phyloP scores from a whole-genome alignment of 805 yeast species.

The Cyberlindnera bimundalis region DNA sequence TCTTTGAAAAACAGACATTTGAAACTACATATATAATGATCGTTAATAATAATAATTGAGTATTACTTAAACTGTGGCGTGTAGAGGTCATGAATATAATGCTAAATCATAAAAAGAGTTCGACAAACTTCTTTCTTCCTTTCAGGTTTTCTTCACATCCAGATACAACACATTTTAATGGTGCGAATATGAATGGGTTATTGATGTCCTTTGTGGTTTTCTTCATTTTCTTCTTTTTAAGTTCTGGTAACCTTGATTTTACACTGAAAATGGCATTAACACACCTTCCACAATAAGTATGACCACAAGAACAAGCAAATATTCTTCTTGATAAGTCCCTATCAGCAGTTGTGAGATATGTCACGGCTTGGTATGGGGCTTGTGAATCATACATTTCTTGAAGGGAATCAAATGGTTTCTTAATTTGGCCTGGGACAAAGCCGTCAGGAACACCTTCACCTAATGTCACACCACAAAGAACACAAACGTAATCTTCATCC shows the following conservation, averaged over 20 bases:
- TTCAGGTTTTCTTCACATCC: constrained; percentile 45
- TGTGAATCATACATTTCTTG: constrained; percentile 34
- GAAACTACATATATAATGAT: too few species aligned
- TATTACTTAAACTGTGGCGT: too few species aligned
- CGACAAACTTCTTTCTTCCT: constrained; percentile 49
- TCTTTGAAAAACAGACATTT: background rate
- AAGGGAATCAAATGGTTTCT: constrained; percentile 29
- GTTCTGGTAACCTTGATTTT: constrained; percentile 22
- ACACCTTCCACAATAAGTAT: constrained; percentile 83
- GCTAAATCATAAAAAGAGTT: constrained; percentile 46
- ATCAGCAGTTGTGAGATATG: constrained; percentile 51
- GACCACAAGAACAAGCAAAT: constrained; percentile 74
- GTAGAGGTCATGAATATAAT: too few species aligned
- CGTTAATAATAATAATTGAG: too few species aligned
- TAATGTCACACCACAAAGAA: constrained; percentile 66
- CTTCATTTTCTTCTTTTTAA: constrained; percentile 17
- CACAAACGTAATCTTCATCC: constrained; percentile 48
- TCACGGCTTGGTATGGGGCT: constrained; percentile 65
- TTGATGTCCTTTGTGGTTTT: constrained; percentile 19
- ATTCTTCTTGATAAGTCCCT: constrained; percentile 59
- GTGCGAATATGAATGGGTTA: constrained; percentile 48
- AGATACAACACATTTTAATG: constrained; percentile 52
- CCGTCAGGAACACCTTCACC: constrained; percentile 69
- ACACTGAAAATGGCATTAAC: constrained; percentile 58
- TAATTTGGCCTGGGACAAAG: constrained; percentile 33